Conservation (phyloP, 1,284 basidiomycete species). For the Ganoderma sinense region DNA sequence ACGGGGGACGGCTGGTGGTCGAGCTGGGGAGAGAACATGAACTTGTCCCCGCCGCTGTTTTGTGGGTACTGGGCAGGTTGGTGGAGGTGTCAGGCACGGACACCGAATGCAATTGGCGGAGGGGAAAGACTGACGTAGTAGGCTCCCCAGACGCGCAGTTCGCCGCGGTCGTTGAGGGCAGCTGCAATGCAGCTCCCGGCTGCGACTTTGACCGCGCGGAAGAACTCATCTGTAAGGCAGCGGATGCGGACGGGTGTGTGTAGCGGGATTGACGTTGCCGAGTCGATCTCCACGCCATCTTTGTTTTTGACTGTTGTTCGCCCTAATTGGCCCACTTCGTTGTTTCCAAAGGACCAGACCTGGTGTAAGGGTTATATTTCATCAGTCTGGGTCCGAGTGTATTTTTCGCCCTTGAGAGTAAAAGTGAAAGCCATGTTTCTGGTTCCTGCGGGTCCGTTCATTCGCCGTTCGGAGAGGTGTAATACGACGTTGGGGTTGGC, state of each 20-base stretch:
- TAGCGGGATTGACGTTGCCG: constrained; percentile 79
- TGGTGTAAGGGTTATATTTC: constrained; percentile 37
- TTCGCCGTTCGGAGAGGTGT: not conserved
- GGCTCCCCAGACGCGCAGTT: constrained; percentile 88
- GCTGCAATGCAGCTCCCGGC: constrained; percentile 88
- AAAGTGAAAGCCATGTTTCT: not conserved
- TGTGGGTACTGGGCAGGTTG: not conserved
- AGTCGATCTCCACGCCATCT: constrained; percentile 75
- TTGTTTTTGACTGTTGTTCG: constrained; percentile 75
- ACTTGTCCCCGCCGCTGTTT: constrained; percentile 7
- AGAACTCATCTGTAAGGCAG: constrained; percentile 74
- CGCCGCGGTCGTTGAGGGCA: constrained; percentile 79
- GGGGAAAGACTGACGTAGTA: constrained; percentile 74
- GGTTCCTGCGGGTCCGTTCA: not conserved
- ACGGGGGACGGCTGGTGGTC: constrained; percentile 74
- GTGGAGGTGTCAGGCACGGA: too few species aligned
- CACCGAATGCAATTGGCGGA: too few species aligned
- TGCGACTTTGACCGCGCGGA: constrained; percentile 83
- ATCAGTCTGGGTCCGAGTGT: not conserved
- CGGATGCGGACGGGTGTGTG: constrained; percentile 78
- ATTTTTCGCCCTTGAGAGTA: not conserved
- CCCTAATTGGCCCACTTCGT: constrained; percentile 93
- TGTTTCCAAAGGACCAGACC: constrained; percentile 90
- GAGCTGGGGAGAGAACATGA: constrained; percentile 67
- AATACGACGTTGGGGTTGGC: not conserved